phyloP scores from a whole-genome alignment of 768 basidiomycete genomes.

The Calvatia gigantea region DNA sequence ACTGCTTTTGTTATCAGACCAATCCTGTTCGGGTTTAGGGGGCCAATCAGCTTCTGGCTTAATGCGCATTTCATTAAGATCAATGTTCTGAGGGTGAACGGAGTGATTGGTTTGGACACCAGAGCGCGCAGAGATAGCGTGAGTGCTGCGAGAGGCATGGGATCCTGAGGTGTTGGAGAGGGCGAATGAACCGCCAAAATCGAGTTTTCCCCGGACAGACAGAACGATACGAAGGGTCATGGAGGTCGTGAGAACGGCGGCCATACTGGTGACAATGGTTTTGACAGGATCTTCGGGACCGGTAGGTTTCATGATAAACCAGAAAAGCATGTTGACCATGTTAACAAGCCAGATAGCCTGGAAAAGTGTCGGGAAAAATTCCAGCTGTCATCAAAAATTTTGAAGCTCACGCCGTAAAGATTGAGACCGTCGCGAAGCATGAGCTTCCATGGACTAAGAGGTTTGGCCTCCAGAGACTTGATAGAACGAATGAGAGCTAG shows the following conservation, averaged over 20 bases:
- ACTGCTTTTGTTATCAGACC: slow-evolving; percentile 35
- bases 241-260: slow-evolving; percentile 81
- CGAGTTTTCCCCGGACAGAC: slow-evolving; percentile 73
- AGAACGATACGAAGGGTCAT: slow-evolving; percentile 89
- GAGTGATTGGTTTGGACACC: slow-evolving; percentile 38
- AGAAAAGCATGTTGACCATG: slow-evolving; percentile 81
- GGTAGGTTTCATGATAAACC: slow-evolving; percentile 77
- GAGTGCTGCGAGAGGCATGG: slow-evolving; percentile 42
- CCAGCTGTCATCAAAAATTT: background rate
- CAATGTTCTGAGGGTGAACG: slow-evolving; percentile 30
- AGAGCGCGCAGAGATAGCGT: slow-evolving; percentile 46
- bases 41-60: slow-evolving; percentile 47
- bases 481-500: slow-evolving; percentile 62
- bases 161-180: slow-evolving; percentile 39
- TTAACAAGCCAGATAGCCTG: slow-evolving; percentile 76
- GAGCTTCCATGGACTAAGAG: slow-evolving; percentile 70
- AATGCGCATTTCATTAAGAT: slow-evolving; percentile 50
- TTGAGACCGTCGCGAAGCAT: slow-evolving; percentile 90
- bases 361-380: slow-evolving; percentile 8
- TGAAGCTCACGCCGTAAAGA: slow-evolving; percentile 67
- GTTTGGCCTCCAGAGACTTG: slow-evolving; percentile 53
- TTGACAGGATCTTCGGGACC: slow-evolving; percentile 62
- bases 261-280: slow-evolving; percentile 79
- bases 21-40: slow-evolving; percentile 23
- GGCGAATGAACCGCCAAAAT: slow-evolving; percentile 67